Evolutionary conservation across 2,329 filamentous ascomycete genomes (phyloP), one percentile per base, ranked within the genome.

Genomic region (Aspergillus ustus): DNA sequence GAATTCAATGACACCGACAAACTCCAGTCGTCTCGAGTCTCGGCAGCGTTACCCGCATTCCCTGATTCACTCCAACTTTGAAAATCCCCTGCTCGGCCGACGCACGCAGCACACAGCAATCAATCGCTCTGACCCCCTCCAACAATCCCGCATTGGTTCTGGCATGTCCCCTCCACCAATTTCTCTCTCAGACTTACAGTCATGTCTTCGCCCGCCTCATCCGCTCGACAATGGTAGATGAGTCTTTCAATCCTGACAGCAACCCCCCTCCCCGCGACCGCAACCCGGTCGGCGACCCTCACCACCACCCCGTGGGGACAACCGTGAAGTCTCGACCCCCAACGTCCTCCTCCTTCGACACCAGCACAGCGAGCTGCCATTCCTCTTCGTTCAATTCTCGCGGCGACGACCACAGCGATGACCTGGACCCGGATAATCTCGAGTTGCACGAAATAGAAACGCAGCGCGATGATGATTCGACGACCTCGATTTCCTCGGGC

Each of bases 391-490:
- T 25, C 25, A 25, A 25, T 25, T 25, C 25, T 25, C 25, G 25
- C 29, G 28, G 25, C 29, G 28, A 45, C 46, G 43, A 58, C 22
- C 34, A 53, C 25, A 48, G 29, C 37, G 52, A 66, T 13, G 44
- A 50, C n/a, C 20, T 22, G 19, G 59, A 60, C 25, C 57, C 57
- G 7, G 70, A 75, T 48, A 66, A 65, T 2, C 57, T 75, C 9
- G 73, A 75, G 57, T 66, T 76, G 7, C 70, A 70, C 13, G 58
- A 70, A 17, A 73, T 76, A 17, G 69, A 71, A 49, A 75, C 73
- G 2, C 70, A 64, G 22, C 69, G 72, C 20, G 53, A 70, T 43
- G 67, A 71, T 8, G 66, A 67, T n/a, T 70, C 71, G 0, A 58
- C 59, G 1, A 65, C 62, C 0, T 77, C 76, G 1, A 66, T 73